Base-by-base conservation (phyloP, 495 filamentous ascomycete genomes). In the Hypoxylon crocopeplum region DNA sequence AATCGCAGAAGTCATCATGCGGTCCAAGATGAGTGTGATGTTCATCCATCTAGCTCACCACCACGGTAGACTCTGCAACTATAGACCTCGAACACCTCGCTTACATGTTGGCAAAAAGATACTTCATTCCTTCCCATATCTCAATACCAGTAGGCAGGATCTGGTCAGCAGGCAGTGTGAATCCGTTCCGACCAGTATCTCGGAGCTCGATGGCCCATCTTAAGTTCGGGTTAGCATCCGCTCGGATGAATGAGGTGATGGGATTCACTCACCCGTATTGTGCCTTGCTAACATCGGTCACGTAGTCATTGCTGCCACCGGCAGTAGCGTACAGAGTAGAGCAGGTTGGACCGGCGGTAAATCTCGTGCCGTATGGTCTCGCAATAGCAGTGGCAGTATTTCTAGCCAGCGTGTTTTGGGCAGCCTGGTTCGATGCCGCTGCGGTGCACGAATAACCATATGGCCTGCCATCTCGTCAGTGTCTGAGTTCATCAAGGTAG, bases 161-260 rank as follows among this genome's bases (percentile, higher is more conserved):
- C 69, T 85, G 81, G 29, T 68, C 55, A 1, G 81, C 68, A 1
- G 85, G 84, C 50, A 88, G 69, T 0, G 84, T 71, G 52, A 88
- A 88, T 21, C 85, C 85, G 56, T 75, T 69, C 1, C 54, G 52
- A 6, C 68, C 68, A 57, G 64, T 76, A 52, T 75, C 69, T 12
- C 77, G 60, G 7, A 87, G 68, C 73, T 87, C 84, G 8, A 78
- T 72, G 0, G 84, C 84, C 64, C 80, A 87, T 5, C 77, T 70
- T 30, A 25, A 3, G 8, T 42, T 32, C 16, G 0, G 27, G 32
- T 60, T 22, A 41, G 60, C 42, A 52, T 24, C 16, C 33, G 32
- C 8, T 21, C n/a, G 5, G 6, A 10, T 7, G 10, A 2, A 20
- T 22, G 13, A 11, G 7, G 2, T 10, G 36, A 15, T 13, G 16